These are phyloP conservation scores for Xylaria multiplex DNA, from an alignment of 2,329 filamentous ascomycete species.

Conservation along the genomic window DNA sequence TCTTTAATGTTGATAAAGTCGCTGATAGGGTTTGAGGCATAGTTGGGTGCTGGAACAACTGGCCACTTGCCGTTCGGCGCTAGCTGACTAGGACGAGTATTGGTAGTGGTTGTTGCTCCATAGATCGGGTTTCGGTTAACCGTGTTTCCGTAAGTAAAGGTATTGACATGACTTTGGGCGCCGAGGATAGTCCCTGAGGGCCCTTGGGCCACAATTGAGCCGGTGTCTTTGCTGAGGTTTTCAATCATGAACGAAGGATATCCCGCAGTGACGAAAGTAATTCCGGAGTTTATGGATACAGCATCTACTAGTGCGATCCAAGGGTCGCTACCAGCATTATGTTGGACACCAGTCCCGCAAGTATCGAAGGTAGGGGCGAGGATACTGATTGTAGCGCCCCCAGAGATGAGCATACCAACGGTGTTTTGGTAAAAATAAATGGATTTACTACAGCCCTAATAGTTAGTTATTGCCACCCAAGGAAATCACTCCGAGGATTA, in stretches of 20 bases:
- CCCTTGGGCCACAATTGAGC: conserved; percentile 50
- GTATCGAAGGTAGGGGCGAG: conserved; percentile 55
- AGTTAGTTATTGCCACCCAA: background rate
- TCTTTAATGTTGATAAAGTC: conserved; percentile 57
- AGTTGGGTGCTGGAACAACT: conserved; percentile 53
- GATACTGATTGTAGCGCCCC: conserved; percentile 54
- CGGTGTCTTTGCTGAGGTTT: conserved; percentile 55
- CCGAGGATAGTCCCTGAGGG: conserved; percentile 49
- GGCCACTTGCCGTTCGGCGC: conserved; percentile 53
- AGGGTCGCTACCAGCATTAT: conserved; percentile 51
- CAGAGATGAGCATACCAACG: conserved; percentile 52
- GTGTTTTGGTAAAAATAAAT: conserved; percentile 57
- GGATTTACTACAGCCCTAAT: conserved; percentile 45
- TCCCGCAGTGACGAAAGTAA: conserved; percentile 52
- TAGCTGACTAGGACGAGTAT: conserved; percentile 50
- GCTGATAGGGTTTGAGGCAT: conserved; percentile 48
- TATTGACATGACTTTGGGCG: conserved; percentile 50
- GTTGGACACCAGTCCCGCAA: conserved; percentile 50
- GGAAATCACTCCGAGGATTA: background rate
- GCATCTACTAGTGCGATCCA: conserved; percentile 56
- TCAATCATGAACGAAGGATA: conserved; percentile 57
- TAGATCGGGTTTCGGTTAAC: conserved; percentile 54
- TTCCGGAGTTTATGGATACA: conserved; percentile 55
- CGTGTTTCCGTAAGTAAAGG: conserved; percentile 56
- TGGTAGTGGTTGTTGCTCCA: conserved; percentile 47